Conservation (phyloP, 768 basidiomycete species). For the Hortiboletus campestris region DNA sequence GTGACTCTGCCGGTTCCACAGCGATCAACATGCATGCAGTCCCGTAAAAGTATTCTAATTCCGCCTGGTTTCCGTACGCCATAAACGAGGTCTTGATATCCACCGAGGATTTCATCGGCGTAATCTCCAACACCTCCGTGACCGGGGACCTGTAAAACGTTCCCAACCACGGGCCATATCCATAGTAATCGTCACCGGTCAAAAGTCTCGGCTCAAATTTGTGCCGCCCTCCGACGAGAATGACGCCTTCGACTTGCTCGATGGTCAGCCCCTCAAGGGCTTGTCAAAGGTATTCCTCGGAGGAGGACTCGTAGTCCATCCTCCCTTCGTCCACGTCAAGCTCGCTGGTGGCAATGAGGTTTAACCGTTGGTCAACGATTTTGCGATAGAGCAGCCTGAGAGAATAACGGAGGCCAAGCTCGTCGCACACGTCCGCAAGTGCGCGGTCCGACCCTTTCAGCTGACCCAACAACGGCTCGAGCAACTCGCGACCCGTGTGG, state of each 20-base stretch:
- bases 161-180: background rate
- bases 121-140: constrained; percentile 10
- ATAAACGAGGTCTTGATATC: background rate
- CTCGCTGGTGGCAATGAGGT: background rate
- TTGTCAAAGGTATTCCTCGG: accelerated
- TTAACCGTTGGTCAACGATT: accelerated
- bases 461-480: constrained; percentile 1
- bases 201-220: background rate
- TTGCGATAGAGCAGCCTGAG: constrained; percentile 1
- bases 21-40: constrained; percentile 14
- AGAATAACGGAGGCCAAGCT: constrained; percentile 1
- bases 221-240: background rate
- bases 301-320: background rate
- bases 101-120: constrained; percentile 10
- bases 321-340: background rate
- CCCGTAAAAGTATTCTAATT: constrained; percentile 10
- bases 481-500: background rate
- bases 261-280: background rate
- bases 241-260: constrained; percentile 5
- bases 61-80: constrained; percentile 3
- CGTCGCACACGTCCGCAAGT: constrained; percentile 4
- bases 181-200: background rate
- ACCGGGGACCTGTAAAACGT: background rate
- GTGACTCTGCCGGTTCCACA: background rate
- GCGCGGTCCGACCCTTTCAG: constrained; percentile 13